Conservation (phyloP, 768 basidiomycete genomes). For the Scleroderma bovista region DNA sequence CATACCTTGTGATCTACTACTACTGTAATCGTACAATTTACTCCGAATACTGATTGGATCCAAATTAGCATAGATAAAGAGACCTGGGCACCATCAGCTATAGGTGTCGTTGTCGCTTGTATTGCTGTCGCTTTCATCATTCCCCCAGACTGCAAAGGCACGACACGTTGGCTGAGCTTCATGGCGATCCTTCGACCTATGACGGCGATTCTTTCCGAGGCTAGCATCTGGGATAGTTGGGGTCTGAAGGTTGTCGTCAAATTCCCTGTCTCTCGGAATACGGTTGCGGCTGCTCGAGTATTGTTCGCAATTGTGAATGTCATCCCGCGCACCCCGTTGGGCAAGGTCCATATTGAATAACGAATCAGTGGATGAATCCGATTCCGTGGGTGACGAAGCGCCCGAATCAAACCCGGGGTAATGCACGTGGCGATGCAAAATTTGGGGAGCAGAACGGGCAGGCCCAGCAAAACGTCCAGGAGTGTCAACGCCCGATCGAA, state of each 20-base stretch:
- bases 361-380: slow-evolving; percentile 36
- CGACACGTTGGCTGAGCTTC: slow-evolving; percentile 31
- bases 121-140: slow-evolving; percentile 84
- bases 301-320: slow-evolving; percentile 38
- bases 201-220: slow-evolving; percentile 12
- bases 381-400: slow-evolving; percentile 30
- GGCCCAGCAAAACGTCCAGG: slow-evolving; percentile 55
- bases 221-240: slow-evolving; percentile 46
- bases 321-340: slow-evolving; percentile 48
- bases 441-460: slow-evolving; percentile 42
- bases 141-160: slow-evolving; percentile 83
- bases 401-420: slow-evolving; percentile 31
- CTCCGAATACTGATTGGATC: too few species aligned
- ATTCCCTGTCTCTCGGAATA: slow-evolving; percentile 56
- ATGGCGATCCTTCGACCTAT: slow-evolving; percentile 12
- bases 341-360: slow-evolving; percentile 29
- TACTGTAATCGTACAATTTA: too few species aligned
- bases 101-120: slow-evolving; percentile 63
- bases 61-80: too few species aligned
- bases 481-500: slow-evolving; percentile 57
- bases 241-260: slow-evolving; percentile 55
- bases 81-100: background rate
- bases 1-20: background rate
- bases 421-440: slow-evolving; percentile 11
- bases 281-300: slow-evolving; percentile 43